These are phyloP conservation scores for Leptographium galeiforme DNA, from an alignment of 2,329 filamentous ascomycete genomes.

Conservation along the genomic window DNA sequence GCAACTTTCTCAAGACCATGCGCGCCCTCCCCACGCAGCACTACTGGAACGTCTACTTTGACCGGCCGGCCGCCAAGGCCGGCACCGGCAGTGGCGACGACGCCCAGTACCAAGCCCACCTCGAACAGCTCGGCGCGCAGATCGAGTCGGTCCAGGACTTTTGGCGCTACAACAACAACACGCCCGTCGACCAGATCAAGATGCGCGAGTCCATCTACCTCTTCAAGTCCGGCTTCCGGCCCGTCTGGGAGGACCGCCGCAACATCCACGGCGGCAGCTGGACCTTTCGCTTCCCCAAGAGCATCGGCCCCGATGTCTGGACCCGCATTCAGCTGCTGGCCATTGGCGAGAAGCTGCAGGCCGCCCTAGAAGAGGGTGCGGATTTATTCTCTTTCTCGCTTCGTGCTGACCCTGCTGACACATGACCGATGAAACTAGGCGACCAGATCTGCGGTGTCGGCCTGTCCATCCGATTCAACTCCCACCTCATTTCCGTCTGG, in stretches of 20 bases:
- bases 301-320: conserved; percentile 60
- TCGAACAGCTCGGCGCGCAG: conserved; percentile 49
- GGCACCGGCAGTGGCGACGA: background rate
- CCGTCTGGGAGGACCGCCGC: conserved; percentile 74
- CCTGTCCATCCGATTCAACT: conserved; percentile 78
- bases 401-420: background rate
- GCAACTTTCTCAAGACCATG: conserved; percentile 66
- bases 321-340: conserved; percentile 69
- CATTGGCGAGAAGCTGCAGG: conserved; percentile 69
- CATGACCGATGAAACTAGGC: conserved; percentile 28
- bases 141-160: conserved; percentile 78
- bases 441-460: conserved; percentile 85
- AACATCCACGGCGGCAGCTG: conserved; percentile 79
- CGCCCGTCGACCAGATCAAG: conserved; percentile 60
- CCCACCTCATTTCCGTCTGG: conserved; percentile 81
- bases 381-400: no score
- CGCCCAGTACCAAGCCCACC: conserved; percentile 32
- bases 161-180: conserved; percentile 73
- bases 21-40: conserved; percentile 64
- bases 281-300: conserved; percentile 83
- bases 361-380: conserved; percentile 56
- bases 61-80: conserved; percentile 23
- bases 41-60: conserved; percentile 64
- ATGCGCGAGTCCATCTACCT: conserved; percentile 67
- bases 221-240: conserved; percentile 65